Conservation (phyloP, 805 yeast genomes). For the Wickerhamiella parazyma region DNA sequence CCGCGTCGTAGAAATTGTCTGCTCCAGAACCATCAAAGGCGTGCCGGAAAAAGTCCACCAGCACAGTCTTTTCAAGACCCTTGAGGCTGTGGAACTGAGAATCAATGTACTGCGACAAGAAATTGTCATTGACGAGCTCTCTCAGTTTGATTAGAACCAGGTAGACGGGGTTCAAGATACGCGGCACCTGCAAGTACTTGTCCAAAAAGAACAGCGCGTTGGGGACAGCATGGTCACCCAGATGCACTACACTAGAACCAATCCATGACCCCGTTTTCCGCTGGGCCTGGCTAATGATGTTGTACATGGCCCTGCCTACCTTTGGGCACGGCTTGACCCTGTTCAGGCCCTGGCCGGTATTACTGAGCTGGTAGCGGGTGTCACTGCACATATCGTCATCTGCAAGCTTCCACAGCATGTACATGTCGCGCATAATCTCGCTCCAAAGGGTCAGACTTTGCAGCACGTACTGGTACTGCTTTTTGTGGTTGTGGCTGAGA, state of each 20-base stretch:
- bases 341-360: constrained; percentile 73
- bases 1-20: constrained; percentile 70
- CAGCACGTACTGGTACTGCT: constrained; percentile 60
- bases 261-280: constrained; percentile 54
- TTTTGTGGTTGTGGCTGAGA: constrained; percentile 56
- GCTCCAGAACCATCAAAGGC: constrained; percentile 75
- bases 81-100: constrained; percentile 44
- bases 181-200: constrained; percentile 68
- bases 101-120: constrained; percentile 32
- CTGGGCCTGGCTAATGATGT: constrained; percentile 53
- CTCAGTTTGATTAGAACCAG: constrained; percentile 43
- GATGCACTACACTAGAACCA: constrained; percentile 66
- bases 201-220: constrained; percentile 68
- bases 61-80: constrained; percentile 34
- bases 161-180: constrained; percentile 61
- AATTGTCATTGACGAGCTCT: constrained; percentile 30
- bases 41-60: constrained; percentile 41
- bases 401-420: constrained; percentile 61
- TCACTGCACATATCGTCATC: constrained; percentile 53
- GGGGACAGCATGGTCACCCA: constrained; percentile 77
- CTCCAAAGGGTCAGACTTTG: constrained; percentile 70
- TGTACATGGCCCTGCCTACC: constrained; percentile 56
- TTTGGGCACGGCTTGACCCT: constrained; percentile 63
- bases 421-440: constrained; percentile 63
- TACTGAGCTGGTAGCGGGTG: constrained; percentile 40